phyloP scores from a whole-genome alignment of 1,284 basidiomycete species.

The Ceratobasidium sp. region DNA sequence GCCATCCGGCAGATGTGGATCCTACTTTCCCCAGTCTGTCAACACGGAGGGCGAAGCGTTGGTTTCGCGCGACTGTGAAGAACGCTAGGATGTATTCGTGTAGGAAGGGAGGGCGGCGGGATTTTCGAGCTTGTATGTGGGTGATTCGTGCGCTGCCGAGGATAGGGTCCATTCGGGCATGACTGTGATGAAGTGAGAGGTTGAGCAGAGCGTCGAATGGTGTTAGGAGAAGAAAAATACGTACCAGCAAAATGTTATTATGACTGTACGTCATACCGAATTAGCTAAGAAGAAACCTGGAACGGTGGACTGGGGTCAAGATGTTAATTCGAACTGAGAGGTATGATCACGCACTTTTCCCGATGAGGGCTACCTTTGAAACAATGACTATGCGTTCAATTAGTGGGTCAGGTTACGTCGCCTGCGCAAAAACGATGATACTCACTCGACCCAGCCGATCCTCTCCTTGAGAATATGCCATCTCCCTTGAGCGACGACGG shows the following conservation, averaged over 20 bases:
- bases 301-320: too few relatives aligned
- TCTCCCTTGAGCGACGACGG: too few relatives aligned
- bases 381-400: too few relatives aligned
- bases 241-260: not conserved
- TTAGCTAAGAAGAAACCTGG: too few relatives aligned
- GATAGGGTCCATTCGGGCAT: not conserved
- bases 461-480: too few relatives aligned
- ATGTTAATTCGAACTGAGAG: too few relatives aligned
- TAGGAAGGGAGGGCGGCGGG: not conserved
- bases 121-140: conserved; percentile 10
- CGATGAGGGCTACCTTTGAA: too few relatives aligned
- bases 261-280: not conserved
- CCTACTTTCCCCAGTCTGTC: not conserved
- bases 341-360: not conserved
- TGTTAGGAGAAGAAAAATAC: not conserved
- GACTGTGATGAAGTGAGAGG: not conserved
- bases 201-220: too few relatives aligned
- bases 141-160: conserved; percentile 1
- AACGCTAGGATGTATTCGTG: conserved; percentile 13
- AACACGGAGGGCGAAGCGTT: not conserved
- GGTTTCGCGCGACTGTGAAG: not conserved
- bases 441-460: too few relatives aligned
- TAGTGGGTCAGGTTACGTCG: too few relatives aligned
- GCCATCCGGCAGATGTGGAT: too few relatives aligned
- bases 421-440: too few relatives aligned